Percentiles rank a stretch among this genome's conserved stretches.
phyloP scores from a whole-genome alignment of 2,329 filamentous ascomycete genomes.

The Microsporum canis region DNA sequence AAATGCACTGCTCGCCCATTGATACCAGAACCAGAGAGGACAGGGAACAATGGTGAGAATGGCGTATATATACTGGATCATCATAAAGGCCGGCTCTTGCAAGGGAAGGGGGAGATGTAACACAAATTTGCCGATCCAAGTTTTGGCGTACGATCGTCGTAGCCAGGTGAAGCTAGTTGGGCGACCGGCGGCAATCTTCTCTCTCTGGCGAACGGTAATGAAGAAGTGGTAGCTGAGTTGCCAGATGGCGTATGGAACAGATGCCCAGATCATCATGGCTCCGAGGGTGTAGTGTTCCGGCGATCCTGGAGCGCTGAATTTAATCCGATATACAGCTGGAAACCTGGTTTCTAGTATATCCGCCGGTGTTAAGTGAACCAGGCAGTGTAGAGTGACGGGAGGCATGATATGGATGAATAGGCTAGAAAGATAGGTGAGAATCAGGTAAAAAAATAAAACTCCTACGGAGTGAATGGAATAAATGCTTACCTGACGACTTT shows the following conservation, averaged over 20 bases:
- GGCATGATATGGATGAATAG: slow-evolving; percentile 99
- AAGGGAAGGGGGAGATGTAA: slow-evolving; percentile 61
- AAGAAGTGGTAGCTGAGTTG: slow-evolving; percentile 87
- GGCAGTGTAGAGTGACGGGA: slow-evolving; percentile 80
- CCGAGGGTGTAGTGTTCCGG: slow-evolving; percentile 66
- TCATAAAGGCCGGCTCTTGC: slow-evolving; percentile 88
- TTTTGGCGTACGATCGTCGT: slow-evolving; percentile 77
- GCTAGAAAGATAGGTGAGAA: slow-evolving; percentile 28
- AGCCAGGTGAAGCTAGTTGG: slow-evolving; percentile 98
- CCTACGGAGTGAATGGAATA: slow-evolving; percentile 11
- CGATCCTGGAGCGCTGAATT: slow-evolving; percentile 54
- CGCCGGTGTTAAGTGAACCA: slow-evolving; percentile 67
- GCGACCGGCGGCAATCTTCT: slow-evolving; percentile 89
- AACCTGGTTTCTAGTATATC: slow-evolving; percentile 59
- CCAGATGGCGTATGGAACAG: slow-evolving; percentile 85
- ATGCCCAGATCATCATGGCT: slow-evolving; percentile 90
- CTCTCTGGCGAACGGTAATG: slow-evolving; percentile 86
- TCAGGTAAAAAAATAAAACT: background rate
- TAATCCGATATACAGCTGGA: slow-evolving; percentile 76
- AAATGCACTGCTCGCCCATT: slow-evolving; percentile 66
- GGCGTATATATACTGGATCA: slow-evolving; percentile 87
- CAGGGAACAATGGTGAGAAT: slow-evolving; percentile 89
- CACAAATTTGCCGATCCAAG: slow-evolving; percentile 77
- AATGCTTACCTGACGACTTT: slow-evolving; percentile 71
- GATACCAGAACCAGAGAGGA: slow-evolving; percentile 86